These are phyloP conservation scores for Nitzschia sp. DNA, from an alignment of 108 stramenopile genomes.

Conservation along the genomic window DNA sequence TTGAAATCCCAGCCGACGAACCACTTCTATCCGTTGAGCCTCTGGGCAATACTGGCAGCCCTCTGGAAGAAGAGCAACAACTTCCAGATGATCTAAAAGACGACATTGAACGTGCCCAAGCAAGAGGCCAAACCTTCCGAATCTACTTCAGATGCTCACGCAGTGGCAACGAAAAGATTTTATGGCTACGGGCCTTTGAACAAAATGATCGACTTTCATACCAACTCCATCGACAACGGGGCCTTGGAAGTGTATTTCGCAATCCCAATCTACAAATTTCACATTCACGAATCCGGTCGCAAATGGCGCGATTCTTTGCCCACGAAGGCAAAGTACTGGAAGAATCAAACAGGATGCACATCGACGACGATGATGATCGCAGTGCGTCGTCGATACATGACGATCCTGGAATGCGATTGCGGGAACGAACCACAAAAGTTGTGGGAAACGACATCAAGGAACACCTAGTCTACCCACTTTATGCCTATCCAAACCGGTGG, in stretches of 20 bases:
- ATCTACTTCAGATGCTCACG: constrained; percentile 48
- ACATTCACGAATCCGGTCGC: constrained; percentile 23
- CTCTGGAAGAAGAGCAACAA: neutral
- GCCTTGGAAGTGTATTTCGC: constrained; percentile 9
- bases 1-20: constrained; percentile 39
- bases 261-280: constrained; percentile 8
- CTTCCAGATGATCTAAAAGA: constrained; percentile 3
- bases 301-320: constrained; percentile 17
- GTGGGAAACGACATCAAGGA: constrained; percentile 26
- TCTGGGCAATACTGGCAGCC: neutral
- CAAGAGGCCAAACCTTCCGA: constrained; percentile 32
- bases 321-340: constrained; percentile 6
- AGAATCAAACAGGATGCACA: too few relatives aligned
- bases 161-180: constrained; percentile 46
- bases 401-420: neutral
- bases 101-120: neutral
- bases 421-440: neutral
- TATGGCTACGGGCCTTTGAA: constrained; percentile 49
- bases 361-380: constrained; percentile 4
- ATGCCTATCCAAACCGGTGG: constrained; percentile 68
- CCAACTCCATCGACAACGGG: constrained; percentile 14
- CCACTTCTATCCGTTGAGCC: neutral
- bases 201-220: constrained; percentile 27
- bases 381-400: constrained; percentile 2
- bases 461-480: constrained; percentile 51